Evolutionary conservation across 768 basidiomycete genomes (phyloP).

Genomic region (Gymnopilus junonius): DNA sequence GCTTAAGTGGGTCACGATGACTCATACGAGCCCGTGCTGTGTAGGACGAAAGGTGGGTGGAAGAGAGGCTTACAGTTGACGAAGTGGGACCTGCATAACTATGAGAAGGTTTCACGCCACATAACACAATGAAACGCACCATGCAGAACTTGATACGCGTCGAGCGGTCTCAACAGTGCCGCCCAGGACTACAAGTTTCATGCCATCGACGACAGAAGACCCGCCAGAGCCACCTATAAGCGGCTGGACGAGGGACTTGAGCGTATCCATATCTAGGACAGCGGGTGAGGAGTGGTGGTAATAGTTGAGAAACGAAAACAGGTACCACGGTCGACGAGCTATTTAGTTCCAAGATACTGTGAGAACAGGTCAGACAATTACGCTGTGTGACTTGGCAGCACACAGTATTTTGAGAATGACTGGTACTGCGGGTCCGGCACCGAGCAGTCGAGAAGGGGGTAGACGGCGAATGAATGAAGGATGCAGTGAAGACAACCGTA

Average conservation of each 20-base stretch:
- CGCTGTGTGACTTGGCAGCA: constrained; percentile 11
- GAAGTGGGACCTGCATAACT: constrained; percentile 68
- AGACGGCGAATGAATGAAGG: not conserved
- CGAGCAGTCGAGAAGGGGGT: constrained; percentile 9
- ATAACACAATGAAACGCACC: constrained; percentile 49
- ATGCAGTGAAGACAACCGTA: not conserved
- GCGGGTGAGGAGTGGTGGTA: constrained; percentile 5
- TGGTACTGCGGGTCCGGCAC: constrained; percentile 3
- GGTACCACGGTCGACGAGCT: not conserved
- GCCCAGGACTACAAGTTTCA: constrained; percentile 89
- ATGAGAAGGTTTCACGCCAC: not conserved
- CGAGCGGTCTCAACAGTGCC: constrained; percentile 88
- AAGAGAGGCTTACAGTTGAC: constrained; percentile 70
- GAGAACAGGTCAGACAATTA: constrained; percentile 11
- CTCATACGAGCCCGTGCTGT: constrained; percentile 12
- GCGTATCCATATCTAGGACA: constrained; percentile 57
- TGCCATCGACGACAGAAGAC: constrained; percentile 83
- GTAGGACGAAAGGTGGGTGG: constrained; percentile 1
- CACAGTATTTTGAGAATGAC: constrained; percentile 4
- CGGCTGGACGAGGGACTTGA: constrained; percentile 82
- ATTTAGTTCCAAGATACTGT: constrained; percentile 10
- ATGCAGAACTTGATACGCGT: constrained; percentile 80
- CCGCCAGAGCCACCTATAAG: constrained; percentile 76
- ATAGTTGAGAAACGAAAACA: not conserved
- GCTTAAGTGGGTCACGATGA: constrained; percentile 10